Evolutionary conservation across 169 alveolate genomes (phyloP).

Genomic region (Babesia bovis): DNA sequence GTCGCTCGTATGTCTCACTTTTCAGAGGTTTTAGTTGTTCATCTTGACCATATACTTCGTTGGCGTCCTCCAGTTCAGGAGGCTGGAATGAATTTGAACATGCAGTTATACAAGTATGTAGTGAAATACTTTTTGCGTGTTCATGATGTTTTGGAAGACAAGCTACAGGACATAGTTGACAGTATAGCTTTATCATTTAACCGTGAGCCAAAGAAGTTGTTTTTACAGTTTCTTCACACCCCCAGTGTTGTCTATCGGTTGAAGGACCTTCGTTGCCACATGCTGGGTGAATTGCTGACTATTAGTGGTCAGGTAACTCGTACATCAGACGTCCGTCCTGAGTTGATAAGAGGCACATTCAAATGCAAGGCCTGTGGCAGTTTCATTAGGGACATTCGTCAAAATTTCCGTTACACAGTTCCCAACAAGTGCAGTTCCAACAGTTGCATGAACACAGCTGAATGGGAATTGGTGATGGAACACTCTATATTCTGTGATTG

Average conservation of each 20-base stretch:
- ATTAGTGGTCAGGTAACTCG: conserved; percentile 96
- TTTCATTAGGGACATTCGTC: conserved; percentile 86
- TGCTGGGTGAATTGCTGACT: conserved; percentile 90
- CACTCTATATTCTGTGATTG: conserved; percentile 90
- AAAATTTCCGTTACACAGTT: conserved; percentile 93
- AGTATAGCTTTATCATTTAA: conserved; percentile 56
- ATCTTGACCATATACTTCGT: conserved; percentile 69
- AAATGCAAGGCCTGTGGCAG: conserved; percentile 90
- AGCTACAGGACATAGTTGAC: conserved; percentile 71
- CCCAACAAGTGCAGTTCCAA: conserved; percentile 73
- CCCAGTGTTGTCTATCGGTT: conserved; percentile 72
- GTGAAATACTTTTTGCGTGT: conserved; percentile 74
- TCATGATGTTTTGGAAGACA: conserved; percentile 74
- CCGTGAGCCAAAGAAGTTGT: conserved; percentile 68
- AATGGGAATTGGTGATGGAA: conserved; percentile 88
- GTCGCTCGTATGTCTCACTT: conserved; percentile 63
- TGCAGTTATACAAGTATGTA: conserved; percentile 74
- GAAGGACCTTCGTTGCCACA: conserved; percentile 77
- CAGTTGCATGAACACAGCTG: conserved; percentile 85
- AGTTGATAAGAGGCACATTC: conserved; percentile 90
- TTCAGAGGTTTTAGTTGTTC: conserved; percentile 72
- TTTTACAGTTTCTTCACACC: conserved; percentile 69
- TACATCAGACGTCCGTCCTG: conserved; percentile 96
- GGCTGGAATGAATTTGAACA: conserved; percentile 64
- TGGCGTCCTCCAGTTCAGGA: conserved; percentile 73